Evolutionary conservation across 106 monocot species (phyloP).

Genomic region (Dendrobium catenatum): DNA sequence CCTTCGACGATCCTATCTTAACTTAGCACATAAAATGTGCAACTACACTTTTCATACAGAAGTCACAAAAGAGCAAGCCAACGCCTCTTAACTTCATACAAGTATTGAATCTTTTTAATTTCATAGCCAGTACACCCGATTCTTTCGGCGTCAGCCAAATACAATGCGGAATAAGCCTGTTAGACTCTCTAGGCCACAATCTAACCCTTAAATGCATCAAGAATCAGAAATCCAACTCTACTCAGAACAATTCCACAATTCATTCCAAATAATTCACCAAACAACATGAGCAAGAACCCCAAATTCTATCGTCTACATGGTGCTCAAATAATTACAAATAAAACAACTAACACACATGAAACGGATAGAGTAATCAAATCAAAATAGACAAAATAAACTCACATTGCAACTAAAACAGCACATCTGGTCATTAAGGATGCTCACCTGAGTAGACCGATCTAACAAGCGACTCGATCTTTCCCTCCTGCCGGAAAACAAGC

Average conservation of each 20-base stretch:
- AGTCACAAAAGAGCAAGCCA: not conserved
- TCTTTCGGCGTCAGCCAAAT: not conserved
- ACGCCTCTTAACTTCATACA: not conserved
- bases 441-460: constrained; percentile 81
- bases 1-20: not conserved
- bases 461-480: constrained; percentile 96
- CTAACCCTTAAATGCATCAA: not conserved
- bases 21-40: not conserved
- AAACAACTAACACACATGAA: not conserved
- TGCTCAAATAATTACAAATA: not conserved
- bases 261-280: not conserved
- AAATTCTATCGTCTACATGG: not conserved
- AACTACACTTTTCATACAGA: not conserved
- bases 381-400: not conserved
- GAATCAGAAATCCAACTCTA: not conserved
- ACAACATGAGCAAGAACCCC: not conserved
- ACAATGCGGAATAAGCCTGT: not conserved
- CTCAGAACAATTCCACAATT: not conserved
- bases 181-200: not conserved
- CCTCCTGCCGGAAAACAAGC: constrained; percentile 82
- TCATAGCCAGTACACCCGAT: not conserved
- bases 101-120: not conserved
- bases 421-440: not conserved
- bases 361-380: not conserved
- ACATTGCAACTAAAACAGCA: not conserved